Conservation (phyloP, 1,284 basidiomycete species). For the Pisolithus thermaeus region DNA sequence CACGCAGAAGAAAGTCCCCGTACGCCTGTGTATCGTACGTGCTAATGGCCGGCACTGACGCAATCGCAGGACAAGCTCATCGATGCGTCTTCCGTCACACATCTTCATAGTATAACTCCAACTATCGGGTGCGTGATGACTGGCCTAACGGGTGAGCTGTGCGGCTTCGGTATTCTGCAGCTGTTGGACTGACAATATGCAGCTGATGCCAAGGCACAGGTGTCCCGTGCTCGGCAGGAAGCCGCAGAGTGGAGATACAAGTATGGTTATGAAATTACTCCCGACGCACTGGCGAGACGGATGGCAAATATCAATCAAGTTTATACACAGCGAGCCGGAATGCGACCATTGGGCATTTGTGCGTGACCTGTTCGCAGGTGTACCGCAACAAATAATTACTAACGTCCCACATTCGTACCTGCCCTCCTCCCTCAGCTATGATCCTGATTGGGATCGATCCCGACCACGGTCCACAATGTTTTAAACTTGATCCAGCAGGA, state of each 20-base stretch:
- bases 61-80: constrained; percentile 87
- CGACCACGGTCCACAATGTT: constrained; percentile 89
- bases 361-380: constrained; percentile 24
- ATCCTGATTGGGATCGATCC: constrained; percentile 92
- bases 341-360: constrained; percentile 97
- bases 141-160: constrained; percentile 76
- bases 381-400: no score
- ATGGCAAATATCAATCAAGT: constrained; percentile 99
- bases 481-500: constrained; percentile 98
- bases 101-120: constrained; percentile 94
- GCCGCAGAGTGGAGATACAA: constrained; percentile 96
- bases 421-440: constrained; percentile 61
- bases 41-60: constrained; percentile 9
- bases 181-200: constrained; percentile 6
- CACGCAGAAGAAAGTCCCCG: constrained; percentile 98
- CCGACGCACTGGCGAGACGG: constrained; percentile 89
- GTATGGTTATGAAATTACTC: constrained; percentile 97
- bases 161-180: background rate
- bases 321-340: constrained; percentile 95
- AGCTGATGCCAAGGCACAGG: constrained; percentile 94
- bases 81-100: constrained; percentile 91
- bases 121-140: constrained; percentile 98
- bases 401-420: no score
- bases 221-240: constrained; percentile 82
- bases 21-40: constrained; percentile 35